Conservation (phyloP, 176 grass and related monocot species). For the Triticum monococcum region DNA sequence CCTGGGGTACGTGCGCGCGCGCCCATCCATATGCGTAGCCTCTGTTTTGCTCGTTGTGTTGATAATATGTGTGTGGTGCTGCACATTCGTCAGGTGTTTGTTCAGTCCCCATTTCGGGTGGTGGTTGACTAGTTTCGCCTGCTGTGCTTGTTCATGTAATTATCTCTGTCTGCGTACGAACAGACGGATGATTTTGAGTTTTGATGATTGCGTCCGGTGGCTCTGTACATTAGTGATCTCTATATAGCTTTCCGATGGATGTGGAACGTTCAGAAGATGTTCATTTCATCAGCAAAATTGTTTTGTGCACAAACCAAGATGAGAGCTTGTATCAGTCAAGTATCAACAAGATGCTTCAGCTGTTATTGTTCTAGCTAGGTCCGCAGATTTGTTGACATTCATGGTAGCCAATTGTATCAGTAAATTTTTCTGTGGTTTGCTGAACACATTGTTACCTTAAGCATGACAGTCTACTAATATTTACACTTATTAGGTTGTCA, state of each 20-base stretch:
- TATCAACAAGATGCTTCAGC: not conserved
- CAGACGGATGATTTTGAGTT: not conserved
- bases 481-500: slow-evolving; percentile 40
- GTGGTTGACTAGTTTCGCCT: not conserved
- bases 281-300: not conserved
- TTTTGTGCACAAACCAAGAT: not conserved
- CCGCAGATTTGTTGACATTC: no score
- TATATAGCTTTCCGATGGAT: not conserved
- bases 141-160: not conserved
- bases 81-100: not conserved
- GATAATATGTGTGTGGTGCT: not conserved
- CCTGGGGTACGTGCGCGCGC: slow-evolving; percentile 37
- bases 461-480: not conserved
- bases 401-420: not conserved
- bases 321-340: not conserved
- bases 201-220: not conserved
- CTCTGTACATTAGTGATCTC: not conserved
- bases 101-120: not conserved
- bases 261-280: not conserved
- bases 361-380: not conserved
- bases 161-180: not conserved
- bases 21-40: not conserved
- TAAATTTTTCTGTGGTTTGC: not conserved
- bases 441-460: not conserved
- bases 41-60: not conserved